A percentile compares a stretch with the other conserved stretches of the same genome.
phyloP scores from a whole-genome alignment of 2,329 filamentous ascomycete genomes.

The Fusarium keratoplasticum region DNA sequence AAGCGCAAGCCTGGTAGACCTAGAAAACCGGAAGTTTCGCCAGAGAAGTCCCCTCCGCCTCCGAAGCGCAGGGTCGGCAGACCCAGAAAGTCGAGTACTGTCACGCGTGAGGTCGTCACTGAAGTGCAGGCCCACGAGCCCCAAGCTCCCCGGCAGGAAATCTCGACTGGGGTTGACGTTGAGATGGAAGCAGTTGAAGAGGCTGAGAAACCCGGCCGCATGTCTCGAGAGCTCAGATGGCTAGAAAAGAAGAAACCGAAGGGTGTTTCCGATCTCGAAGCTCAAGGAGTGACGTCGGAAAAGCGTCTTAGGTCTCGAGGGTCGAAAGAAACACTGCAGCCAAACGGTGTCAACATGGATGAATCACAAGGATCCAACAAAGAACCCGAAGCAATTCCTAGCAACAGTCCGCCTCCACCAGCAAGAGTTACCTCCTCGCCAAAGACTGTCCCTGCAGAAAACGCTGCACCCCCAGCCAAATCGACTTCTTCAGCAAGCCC shows the following conservation, averaged over 20 bases:
- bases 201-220: background rate
- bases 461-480: background rate
- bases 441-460: background rate
- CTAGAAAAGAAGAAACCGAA: conserved; percentile 25
- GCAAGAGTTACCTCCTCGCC: background rate
- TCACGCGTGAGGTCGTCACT: background rate
- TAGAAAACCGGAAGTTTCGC: conserved; percentile 12
- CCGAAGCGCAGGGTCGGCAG: conserved; percentile 13
- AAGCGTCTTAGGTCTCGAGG: background rate
- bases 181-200: background rate
- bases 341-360: background rate
- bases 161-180: background rate
- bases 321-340: conserved; percentile 2
- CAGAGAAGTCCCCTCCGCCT: background rate
- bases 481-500: background rate
- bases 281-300: background rate
- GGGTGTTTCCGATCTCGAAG: background rate
- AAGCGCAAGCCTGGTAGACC: conserved; percentile 39
- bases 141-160: background rate
- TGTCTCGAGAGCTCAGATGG: conserved; percentile 28
- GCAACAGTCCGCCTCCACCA: background rate
- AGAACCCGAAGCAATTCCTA: background rate
- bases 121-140: background rate
- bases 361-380: background rate
- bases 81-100: conserved; percentile 10